Evolutionary conservation across 148 eudicot species (phyloP).

Genomic region (Vaccinium macrocarpon): DNA sequence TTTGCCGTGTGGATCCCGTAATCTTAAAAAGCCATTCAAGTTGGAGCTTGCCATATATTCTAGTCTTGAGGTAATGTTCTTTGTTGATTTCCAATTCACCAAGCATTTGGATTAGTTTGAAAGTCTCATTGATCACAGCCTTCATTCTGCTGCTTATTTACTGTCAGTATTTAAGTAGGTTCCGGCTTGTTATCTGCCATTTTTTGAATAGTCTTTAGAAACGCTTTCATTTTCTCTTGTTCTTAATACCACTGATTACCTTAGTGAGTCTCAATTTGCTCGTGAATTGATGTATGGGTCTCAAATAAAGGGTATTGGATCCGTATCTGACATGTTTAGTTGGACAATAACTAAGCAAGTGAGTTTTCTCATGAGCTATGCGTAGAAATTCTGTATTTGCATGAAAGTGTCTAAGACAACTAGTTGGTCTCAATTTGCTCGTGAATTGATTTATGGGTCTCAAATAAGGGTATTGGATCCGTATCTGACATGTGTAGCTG

Average conservation of each 20-base stretch:
- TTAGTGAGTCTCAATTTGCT: not conserved
- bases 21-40: constrained; percentile 67
- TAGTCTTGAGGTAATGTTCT: constrained; percentile 53
- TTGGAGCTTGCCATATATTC: constrained; percentile 87
- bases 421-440: too few relatives aligned
- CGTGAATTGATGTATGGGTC: constrained; percentile 2
- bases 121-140: not conserved
- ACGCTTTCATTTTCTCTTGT: not conserved
- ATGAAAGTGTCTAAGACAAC: not conserved
- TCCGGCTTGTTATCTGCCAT: not conserved
- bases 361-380: not conserved
- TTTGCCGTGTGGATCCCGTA: constrained; percentile 81
- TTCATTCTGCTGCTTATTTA: not conserved
- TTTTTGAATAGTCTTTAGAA: not conserved
- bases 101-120: not conserved
- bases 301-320: not conserved
- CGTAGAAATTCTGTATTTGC: not conserved
- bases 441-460: constrained; percentile 4
- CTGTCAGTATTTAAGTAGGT: not conserved
- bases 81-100: not conserved
- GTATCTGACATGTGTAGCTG: not conserved
- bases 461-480: not conserved
- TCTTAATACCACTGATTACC: not conserved
- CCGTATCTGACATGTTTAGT: not conserved
- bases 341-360: not conserved